Base-by-base conservation (phyloP, 768 basidiomycete species). In the Cystofilobasidium capitatum region DNA sequence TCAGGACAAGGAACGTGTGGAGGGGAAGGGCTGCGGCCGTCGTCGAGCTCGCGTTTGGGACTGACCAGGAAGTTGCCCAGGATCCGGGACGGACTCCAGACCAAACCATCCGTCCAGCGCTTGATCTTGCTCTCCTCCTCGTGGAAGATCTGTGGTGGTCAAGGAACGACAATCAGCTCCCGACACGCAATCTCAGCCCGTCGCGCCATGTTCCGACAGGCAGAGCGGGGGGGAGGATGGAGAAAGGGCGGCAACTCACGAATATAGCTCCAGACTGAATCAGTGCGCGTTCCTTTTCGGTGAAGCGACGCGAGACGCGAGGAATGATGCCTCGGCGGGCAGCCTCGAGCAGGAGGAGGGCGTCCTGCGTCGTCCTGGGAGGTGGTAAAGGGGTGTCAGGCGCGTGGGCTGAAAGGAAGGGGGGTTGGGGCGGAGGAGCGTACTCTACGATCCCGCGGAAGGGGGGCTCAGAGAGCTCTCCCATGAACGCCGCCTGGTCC, bases 281-380 rank as follows among this genome's bases (percentile, higher is more conserved):
- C 36, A 69, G 55, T 1, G 26, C 44, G 24, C 68, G 57, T 57
- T 69, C 68, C 51, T 55, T 55, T 58, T 69, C 68, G 3, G 62
- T 55, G 26, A 69, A 55, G 20, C 68, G 29, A 3, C 68, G 35
- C 13, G 58, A 59, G 33, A 69, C 59, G 2, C 68, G 82, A 12
- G 92, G 92, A 40, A 96, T 91, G 73, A 92, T 83, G 33, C 91
- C 91, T 39, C 88, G 82, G 58, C 88, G 83, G 45, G 91, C 91
- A 9, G 93, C 93, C 75, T 98, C 93, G 75, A 97, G 88, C 76
- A 97, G 88, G 75, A 97, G 85, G 24, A 97, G 83, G 10, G 92
- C 91, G 78, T 97, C 93, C 72, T 88, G 87, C 0, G 93, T 96
- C 5, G 91, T 89, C 16, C 51, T 55, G 51, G 17, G 6, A n/a